Percentiles rank a stretch among this genome's conserved stretches.
These are phyloP conservation scores for Diplogelasinospora grovesii DNA, from an alignment of 495 filamentous ascomycete species.

Conservation along the genomic window DNA sequence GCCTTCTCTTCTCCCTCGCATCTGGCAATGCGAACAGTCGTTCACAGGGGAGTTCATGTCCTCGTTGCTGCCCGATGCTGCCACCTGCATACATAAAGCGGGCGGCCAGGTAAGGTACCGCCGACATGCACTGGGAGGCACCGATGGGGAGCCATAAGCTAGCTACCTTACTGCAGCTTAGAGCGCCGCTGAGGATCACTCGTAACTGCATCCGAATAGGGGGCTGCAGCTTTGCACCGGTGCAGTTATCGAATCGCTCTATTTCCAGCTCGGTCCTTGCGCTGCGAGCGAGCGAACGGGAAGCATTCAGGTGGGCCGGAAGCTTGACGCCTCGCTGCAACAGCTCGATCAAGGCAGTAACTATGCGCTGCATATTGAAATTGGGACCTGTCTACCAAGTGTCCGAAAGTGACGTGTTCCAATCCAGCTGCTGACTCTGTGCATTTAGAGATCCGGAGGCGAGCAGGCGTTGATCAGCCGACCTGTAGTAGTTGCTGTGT, in stretches of 20 bases:
- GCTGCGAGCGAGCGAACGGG: background rate
- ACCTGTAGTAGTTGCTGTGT: slow-evolving; percentile 9
- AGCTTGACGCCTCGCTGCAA: slow-evolving; percentile 4
- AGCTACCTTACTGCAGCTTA: too few species aligned
- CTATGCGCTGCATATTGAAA: slow-evolving; percentile 1
- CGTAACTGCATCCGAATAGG: slow-evolving; percentile 1
- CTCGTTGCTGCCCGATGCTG: too few species aligned
- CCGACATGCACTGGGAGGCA: too few species aligned
- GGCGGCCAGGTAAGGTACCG: too few species aligned
- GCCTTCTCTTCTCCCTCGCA: too few species aligned
- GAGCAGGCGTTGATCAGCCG: background rate
- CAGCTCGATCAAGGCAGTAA: slow-evolving; percentile 1
- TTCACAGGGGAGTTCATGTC: too few species aligned
- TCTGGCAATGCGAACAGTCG: too few species aligned
- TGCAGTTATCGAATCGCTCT: background rate
- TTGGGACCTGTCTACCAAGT: background rate
- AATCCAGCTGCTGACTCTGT: too few species aligned
- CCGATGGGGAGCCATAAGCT: too few species aligned
- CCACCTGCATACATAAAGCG: too few species aligned
- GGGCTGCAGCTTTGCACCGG: slow-evolving; percentile 3
- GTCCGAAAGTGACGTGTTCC: slow-evolving; percentile 5
- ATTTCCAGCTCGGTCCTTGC: background rate
- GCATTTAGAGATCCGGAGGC: slow-evolving; percentile 3
- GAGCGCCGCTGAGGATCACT: background rate
- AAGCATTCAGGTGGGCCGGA: background rate